phyloP scores from a whole-genome alignment of 2,329 filamentous ascomycete species.

The Sphaerulina musiva region DNA sequence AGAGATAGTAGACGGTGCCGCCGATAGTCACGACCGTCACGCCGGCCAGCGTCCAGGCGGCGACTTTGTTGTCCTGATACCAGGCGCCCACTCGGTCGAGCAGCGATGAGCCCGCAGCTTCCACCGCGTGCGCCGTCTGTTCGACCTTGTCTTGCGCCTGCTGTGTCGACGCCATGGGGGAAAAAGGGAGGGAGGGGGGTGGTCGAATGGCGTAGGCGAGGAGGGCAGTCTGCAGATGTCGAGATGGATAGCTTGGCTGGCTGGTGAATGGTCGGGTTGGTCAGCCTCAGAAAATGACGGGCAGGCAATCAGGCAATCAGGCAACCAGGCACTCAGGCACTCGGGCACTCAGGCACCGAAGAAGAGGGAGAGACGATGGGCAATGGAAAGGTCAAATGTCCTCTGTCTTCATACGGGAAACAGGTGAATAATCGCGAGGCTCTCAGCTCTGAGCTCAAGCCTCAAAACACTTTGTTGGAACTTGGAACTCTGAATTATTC shows the following conservation, averaged over 20 bases:
- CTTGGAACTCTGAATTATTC: too few species aligned
- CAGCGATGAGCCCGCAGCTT: constrained; percentile 56
- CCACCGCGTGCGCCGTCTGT: constrained; percentile 26
- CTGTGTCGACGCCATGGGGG: constrained; percentile 15
- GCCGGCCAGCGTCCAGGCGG: constrained; percentile 93
- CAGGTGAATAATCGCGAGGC: too few species aligned
- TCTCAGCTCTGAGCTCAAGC: too few species aligned
- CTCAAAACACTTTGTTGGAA: too few species aligned
- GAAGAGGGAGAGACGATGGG: too few species aligned
- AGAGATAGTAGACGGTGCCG: constrained; percentile 86
- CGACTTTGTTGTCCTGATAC: constrained; percentile 91
- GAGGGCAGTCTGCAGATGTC: constrained; percentile 1
- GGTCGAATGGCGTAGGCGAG: constrained; percentile 1
- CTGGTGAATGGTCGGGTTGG: neutral
- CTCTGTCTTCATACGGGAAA: too few species aligned
- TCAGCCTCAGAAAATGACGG: constrained; percentile 3
- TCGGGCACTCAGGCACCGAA: too few species aligned
- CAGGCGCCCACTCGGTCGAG: constrained; percentile 89
- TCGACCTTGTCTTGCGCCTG: constrained; percentile 18
- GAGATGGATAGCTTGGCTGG: constrained; percentile 6
- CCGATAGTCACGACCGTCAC: constrained; percentile 88
- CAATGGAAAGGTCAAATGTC: too few species aligned
- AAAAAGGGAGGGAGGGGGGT: too few species aligned
- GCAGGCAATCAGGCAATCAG: too few species aligned
- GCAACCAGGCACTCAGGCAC: too few species aligned